Base-by-base conservation (phyloP, 768 basidiomycete genomes). In the Phanerochaete carnosa region DNA sequence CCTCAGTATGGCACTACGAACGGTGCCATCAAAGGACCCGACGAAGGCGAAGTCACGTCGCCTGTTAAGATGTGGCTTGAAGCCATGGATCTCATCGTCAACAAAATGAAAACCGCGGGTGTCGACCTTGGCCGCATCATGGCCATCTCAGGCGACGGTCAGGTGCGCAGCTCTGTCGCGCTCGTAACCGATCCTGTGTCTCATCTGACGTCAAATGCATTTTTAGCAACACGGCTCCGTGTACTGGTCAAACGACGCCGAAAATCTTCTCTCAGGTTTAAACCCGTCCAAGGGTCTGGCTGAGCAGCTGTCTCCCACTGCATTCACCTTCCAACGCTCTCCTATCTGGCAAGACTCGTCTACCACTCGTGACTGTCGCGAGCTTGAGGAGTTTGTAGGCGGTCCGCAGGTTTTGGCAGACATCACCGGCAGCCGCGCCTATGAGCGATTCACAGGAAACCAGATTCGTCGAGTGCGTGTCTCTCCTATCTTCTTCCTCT, bases 341-440 rank as follows among this genome's bases (percentile, higher is more conserved):
- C 92, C 92, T 11, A 94, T 94, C 68, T 95, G 94, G 93, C 92
- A 95, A 71, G 94, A 95, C 72, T 92, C 91, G 1, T 93, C 91
- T 0, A 94, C 92, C 0, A 87, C 85, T 0, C 73, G 75, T 45
- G 91, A 94, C 65, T 95, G 93, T 68, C 75, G 75, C 58, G 80
- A 78, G 60, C 74, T 95, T 45, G 90, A 94, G 67, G 79, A 76
- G 0, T 79, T 77, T 37, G 75, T 89, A 11, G 92, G 92, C 37
- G 90, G 91, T 4, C 73, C 88, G 0, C 88, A 89, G 61, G 82
- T 73, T 5, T 77, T 95, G 8, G 87, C 92, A 9, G 84, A 89
- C 69, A 73, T 89, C 13, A 90, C 90, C 8, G 94, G 94, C 5
- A 90, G 89, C 71, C 80, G 89, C 50, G 92, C 92, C 0, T 92